Conservation (phyloP, 768 basidiomycete genomes). For the Dentipellis fragilis region DNA sequence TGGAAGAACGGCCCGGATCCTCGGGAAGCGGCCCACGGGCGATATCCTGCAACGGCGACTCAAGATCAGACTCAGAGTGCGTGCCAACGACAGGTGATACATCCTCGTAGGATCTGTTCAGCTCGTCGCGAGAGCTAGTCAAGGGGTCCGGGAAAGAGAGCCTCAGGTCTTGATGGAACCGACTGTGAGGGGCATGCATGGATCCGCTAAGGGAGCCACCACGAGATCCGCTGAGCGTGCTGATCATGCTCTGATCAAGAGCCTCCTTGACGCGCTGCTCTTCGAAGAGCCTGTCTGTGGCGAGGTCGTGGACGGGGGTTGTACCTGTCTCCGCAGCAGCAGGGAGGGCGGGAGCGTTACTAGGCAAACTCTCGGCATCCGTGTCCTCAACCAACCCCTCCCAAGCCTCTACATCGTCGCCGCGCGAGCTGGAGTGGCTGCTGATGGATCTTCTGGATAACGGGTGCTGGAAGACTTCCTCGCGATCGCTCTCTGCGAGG, state of each 20-base stretch:
- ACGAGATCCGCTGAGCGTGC: conserved; percentile 68
- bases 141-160: conserved; percentile 80
- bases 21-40: conserved; percentile 2
- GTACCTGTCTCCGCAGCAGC: conserved; percentile 7
- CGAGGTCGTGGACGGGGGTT: neutral
- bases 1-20: conserved; percentile 13
- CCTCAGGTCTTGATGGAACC: conserved; percentile 56
- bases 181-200: conserved; percentile 36
- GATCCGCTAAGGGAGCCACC: conserved; percentile 44
- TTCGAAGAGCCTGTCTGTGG: conserved; percentile 29
- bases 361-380: conserved; percentile 33
- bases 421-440: conserved; percentile 59
- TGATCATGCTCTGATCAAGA: conserved; percentile 75
- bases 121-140: conserved; percentile 56
- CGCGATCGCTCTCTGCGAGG: conserved; percentile 54
- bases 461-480: conserved; percentile 38
- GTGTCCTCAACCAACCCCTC: conserved; percentile 64
- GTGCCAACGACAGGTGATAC: conserved; percentile 26
- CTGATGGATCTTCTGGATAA: conserved; percentile 61
- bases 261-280: conserved; percentile 64
- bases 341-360: conserved; percentile 16
- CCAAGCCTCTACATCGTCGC: conserved; percentile 67
- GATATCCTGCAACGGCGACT: conserved; percentile 6
- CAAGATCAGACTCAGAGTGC: conserved; percentile 12
- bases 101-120: conserved; percentile 48